Evolutionary conservation across 352 stramenopile genomes (phyloP).

Genomic region (Phytophthora tubulina): DNA sequence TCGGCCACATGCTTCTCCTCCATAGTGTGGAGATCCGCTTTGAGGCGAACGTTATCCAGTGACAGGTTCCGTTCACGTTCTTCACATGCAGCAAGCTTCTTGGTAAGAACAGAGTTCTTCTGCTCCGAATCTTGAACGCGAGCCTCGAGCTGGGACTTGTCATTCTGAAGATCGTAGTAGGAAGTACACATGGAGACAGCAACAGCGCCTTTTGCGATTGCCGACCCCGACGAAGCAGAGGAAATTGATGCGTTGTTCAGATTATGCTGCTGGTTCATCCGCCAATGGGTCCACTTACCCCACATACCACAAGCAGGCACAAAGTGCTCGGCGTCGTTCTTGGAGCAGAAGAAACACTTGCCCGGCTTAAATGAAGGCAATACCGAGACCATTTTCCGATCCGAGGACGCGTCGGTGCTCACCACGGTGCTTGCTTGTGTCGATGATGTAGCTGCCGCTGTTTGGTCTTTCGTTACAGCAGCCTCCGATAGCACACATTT

Average conservation of each 20-base stretch:
- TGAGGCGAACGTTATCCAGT: slow-evolving; percentile 46
- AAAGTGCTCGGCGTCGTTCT: slow-evolving; percentile 84
- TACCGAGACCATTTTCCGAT: slow-evolving; percentile 72
- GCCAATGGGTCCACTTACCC: slow-evolving; percentile 89
- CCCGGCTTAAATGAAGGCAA: slow-evolving; percentile 81
- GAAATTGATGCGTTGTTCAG: slow-evolving; percentile 35
- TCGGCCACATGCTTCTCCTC: slow-evolving; percentile 63
- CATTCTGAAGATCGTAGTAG: slow-evolving; percentile 85
- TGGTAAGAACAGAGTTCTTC: slow-evolving; percentile 38
- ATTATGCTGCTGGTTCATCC: slow-evolving; percentile 79
- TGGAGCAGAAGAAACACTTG: slow-evolving; percentile 90
- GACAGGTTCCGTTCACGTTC: slow-evolving; percentile 33
- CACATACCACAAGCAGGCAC: slow-evolving; percentile 84
- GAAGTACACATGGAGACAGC: slow-evolving; percentile 82
- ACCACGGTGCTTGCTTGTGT: not conserved
- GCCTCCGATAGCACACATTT: not conserved
- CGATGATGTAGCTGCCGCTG: not conserved
- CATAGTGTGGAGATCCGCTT: slow-evolving; percentile 54
- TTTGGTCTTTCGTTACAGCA: not conserved
- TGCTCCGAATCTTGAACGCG: slow-evolving; percentile 44
- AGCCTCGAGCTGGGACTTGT: slow-evolving; percentile 66
- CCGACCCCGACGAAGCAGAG: slow-evolving; percentile 20
- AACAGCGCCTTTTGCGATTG: slow-evolving; percentile 47
- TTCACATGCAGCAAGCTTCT: slow-evolving; percentile 38
- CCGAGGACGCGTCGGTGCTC: slow-evolving; percentile 4